These are phyloP conservation scores for Fusarium armeniacum DNA, from an alignment of 2,329 filamentous ascomycete species.

Conservation along the genomic window DNA sequence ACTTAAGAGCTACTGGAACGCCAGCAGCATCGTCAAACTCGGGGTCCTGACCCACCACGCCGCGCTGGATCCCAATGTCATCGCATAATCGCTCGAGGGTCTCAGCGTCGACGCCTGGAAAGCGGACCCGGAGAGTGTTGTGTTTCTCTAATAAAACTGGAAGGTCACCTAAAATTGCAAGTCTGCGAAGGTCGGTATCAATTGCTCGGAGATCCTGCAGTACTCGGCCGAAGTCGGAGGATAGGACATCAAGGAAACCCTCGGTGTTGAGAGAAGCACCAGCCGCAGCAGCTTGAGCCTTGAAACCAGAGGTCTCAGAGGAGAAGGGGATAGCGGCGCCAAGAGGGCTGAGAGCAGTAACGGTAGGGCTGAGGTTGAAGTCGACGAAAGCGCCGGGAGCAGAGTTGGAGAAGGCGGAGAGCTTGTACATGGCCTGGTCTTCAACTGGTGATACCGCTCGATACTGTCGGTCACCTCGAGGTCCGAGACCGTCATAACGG, in stretches of 20 bases:
- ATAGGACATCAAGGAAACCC: slow-evolving; percentile 86
- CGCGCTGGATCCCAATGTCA: slow-evolving; percentile 86
- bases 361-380: slow-evolving; percentile 88
- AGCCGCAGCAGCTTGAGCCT: slow-evolving; percentile 57
- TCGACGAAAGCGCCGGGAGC: slow-evolving; percentile 85
- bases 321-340: slow-evolving; percentile 66
- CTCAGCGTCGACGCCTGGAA: slow-evolving; percentile 88
- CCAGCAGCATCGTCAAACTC: slow-evolving; percentile 78
- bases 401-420: slow-evolving; percentile 70
- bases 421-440: slow-evolving; percentile 77
- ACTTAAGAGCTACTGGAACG: slow-evolving; percentile 81
- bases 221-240: slow-evolving; percentile 88
- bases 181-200: slow-evolving; percentile 82
- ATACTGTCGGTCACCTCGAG: slow-evolving; percentile 83
- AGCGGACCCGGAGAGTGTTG: slow-evolving; percentile 81
- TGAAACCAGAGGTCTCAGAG: slow-evolving; percentile 60
- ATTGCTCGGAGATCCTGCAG: slow-evolving; percentile 85
- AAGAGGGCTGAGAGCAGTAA: slow-evolving; percentile 87
- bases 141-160: slow-evolving; percentile 80
- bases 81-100: slow-evolving; percentile 87
- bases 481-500: slow-evolving; percentile 83
- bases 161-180: slow-evolving; percentile 84
- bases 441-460: slow-evolving; percentile 81
- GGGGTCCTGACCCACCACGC: slow-evolving; percentile 81
- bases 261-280: slow-evolving; percentile 80